Evolutionary conservation across 1,284 basidiomycete genomes (phyloP).

Genomic region (Sporisorium reilianum): DNA sequence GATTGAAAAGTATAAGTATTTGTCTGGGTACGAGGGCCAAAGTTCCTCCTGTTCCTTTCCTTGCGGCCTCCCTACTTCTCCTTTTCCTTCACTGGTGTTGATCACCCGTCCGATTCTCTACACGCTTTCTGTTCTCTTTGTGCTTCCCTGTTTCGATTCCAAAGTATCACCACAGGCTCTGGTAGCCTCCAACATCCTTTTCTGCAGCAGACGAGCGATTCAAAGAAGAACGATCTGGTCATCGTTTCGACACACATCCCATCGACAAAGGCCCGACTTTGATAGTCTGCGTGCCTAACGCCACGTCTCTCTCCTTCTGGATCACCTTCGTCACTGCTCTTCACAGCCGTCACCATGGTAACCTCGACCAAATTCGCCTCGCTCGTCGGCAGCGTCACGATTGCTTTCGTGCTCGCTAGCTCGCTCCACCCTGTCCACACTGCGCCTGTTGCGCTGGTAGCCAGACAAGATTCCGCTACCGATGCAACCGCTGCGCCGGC

Average conservation of each 20-base stretch:
- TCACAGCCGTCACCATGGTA: slow-evolving; percentile 16
- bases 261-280: slow-evolving; percentile 25
- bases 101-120: slow-evolving; percentile 26
- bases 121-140: slow-evolving; percentile 7
- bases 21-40: neutral
- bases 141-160: slow-evolving; percentile 12
- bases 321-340: neutral
- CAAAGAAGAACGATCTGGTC: slow-evolving; percentile 22
- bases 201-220: slow-evolving; percentile 8
- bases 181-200: slow-evolving; percentile 25
- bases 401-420: slow-evolving; percentile 35
- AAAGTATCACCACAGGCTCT: slow-evolving; percentile 28
- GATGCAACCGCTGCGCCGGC: slow-evolving; percentile 17
- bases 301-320: slow-evolving; percentile 2
- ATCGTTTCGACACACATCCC: slow-evolving; percentile 1
- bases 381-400: slow-evolving; percentile 31
- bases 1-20: slow-evolving; percentile 26
- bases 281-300: slow-evolving; percentile 22
- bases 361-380: slow-evolving; percentile 38
- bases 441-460: slow-evolving; percentile 21
- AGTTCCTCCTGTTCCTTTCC: neutral
- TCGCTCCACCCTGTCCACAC: slow-evolving; percentile 30
- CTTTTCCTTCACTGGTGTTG: slow-evolving; percentile 17
- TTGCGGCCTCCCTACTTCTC: slow-evolving; percentile 21
- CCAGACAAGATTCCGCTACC: slow-evolving; percentile 15